A percentile compares a stretch with the other conserved stretches of the same genome.
Evolutionary conservation across 192 early-diverging fungal genomes (phyloP).

Genomic region (Coemansia aciculifera): DNA sequence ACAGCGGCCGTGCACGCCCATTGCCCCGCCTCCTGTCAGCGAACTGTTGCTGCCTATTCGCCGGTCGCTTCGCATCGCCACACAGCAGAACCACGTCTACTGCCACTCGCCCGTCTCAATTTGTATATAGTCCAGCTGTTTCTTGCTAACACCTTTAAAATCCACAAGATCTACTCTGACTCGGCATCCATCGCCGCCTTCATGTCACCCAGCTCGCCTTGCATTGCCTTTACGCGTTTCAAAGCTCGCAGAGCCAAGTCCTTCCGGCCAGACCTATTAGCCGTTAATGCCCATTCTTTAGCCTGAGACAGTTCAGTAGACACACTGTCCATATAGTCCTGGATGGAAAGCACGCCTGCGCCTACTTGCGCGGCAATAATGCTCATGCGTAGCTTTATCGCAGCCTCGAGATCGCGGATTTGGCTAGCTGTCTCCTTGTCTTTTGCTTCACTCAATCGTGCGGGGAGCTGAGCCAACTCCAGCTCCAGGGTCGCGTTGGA

Average conservation of each 20-base stretch:
- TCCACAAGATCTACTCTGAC: not conserved
- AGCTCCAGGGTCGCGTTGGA: conserved; percentile 50
- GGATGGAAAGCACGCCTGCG: conserved; percentile 35
- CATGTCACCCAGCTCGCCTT: conserved; percentile 46
- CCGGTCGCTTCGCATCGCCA: conserved; percentile 42
- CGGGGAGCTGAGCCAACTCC: conserved; percentile 42
- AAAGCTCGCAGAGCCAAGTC: conserved; percentile 46
- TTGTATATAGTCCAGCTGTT: conserved; percentile 23
- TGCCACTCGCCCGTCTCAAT: conserved; percentile 16
- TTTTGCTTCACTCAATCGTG: conserved; percentile 7
- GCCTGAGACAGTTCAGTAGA: conserved; percentile 21
- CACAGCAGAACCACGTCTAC: conserved; percentile 16
- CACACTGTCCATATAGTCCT: conserved; percentile 42
- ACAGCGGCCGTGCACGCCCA: not conserved
- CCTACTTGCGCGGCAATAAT: conserved; percentile 47
- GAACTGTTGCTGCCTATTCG: conserved; percentile 12
- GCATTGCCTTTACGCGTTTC: conserved; percentile 48
- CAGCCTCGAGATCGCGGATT: conserved; percentile 32
- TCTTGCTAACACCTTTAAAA: not conserved
- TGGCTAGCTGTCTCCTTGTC: conserved; percentile 14
- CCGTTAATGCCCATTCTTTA: conserved; percentile 41
- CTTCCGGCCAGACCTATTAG: conserved; percentile 29
- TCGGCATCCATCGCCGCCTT: conserved; percentile 33
- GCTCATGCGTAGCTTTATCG: conserved; percentile 50
- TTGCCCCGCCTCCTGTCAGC: not conserved